phyloP scores from a whole-genome alignment of 2,329 filamentous ascomycete species.

The Aspergillus viridinutans region DNA sequence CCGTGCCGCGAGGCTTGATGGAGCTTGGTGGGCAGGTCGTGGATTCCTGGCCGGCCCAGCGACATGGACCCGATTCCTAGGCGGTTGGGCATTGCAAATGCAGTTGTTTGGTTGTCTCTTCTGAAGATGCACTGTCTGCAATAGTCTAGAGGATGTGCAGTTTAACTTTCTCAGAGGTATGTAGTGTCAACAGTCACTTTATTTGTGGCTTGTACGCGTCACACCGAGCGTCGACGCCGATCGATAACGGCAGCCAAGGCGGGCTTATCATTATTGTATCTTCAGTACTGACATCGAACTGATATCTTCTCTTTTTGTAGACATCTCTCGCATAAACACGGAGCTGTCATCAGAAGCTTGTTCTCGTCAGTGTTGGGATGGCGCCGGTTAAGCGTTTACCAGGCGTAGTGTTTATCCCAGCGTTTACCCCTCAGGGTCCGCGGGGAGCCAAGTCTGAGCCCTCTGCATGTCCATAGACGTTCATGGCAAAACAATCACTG shows the following conservation, averaged over 20 bases:
- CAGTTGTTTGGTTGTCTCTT: neutral
- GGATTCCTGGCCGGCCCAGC: conserved; percentile 67
- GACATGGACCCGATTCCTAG: conserved; percentile 74
- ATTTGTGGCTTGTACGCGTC: no score
- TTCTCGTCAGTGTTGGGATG: neutral
- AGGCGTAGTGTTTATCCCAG: neutral
- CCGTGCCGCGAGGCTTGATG: conserved; percentile 54
- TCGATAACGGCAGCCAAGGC: no score
- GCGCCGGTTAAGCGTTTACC: neutral
- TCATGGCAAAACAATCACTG: no score
- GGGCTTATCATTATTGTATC: no score
- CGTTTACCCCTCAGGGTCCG: neutral
- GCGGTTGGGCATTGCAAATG: conserved; percentile 22
- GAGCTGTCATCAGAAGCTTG: no score
- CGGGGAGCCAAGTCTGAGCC: neutral
- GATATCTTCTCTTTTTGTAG: neutral
- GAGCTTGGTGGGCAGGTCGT: conserved; percentile 64
- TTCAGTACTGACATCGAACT: no score
- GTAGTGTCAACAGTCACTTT: no score
- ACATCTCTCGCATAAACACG: neutral
- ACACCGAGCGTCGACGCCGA: no score
- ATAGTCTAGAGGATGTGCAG: no score
- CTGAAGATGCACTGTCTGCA: no score
- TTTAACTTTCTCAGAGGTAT: no score
- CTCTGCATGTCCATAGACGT: no score